Percentiles rank a stretch among this genome's conserved stretches.
phyloP scores from a whole-genome alignment of 331 rosid genomes.

The Stylosanthes scabra region DNA sequence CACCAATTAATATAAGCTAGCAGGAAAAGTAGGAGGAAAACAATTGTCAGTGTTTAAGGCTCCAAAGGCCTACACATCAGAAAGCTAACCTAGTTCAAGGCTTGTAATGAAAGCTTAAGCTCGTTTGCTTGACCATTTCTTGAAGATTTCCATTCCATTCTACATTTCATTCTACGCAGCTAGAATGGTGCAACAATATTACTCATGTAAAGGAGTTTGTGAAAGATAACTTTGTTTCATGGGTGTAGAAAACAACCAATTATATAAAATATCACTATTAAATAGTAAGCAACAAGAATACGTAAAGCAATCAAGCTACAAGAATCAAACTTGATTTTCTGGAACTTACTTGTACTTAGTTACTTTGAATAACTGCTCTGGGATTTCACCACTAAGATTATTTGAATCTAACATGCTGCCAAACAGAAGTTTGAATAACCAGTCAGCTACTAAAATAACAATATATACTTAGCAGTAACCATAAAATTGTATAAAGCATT shows the following conservation, averaged over 20 bases:
- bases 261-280: constrained; percentile 1
- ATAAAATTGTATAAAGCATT: constrained; percentile 19
- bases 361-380: constrained; percentile 57
- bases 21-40: neutral
- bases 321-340: too few relatives aligned
- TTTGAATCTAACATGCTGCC: constrained; percentile 85
- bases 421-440: constrained; percentile 39
- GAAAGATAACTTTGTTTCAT: constrained; percentile 10
- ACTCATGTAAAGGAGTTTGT: neutral
- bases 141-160: neutral
- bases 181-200: neutral
- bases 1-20: constrained; percentile 6
- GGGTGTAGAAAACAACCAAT: neutral
- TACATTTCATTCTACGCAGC: neutral
- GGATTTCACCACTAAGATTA: constrained; percentile 77
- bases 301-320: constrained; percentile 6
- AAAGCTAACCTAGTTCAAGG: neutral
- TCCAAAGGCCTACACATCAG: constrained; percentile 9
- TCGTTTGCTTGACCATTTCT: neutral
- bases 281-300: constrained; percentile 2
- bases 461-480: neutral
- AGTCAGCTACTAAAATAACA: constrained; percentile 43
- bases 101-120: neutral
- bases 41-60: neutral
- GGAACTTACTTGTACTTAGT: constrained; percentile 67